Base-by-base conservation (phyloP, 1,139 yeast species). In the Yamadazyma pseudoaaseri region DNA sequence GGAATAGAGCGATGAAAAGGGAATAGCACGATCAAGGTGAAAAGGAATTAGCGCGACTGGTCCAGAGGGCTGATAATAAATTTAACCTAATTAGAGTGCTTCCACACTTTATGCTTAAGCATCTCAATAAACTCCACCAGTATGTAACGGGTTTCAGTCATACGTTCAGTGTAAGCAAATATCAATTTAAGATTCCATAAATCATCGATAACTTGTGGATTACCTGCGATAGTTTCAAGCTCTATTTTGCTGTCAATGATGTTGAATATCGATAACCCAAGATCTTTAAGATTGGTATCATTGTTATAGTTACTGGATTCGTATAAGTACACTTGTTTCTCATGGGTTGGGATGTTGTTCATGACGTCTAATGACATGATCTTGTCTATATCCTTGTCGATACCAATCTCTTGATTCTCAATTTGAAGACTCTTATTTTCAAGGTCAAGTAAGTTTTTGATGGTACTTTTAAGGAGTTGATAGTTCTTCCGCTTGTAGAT, bases 161-260 rank as follows among this genome's bases (percentile, higher is more conserved):
- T 37, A 28, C 57, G 56, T 36, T 80, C 86, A 16, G 78, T 71
- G 54, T 73, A 82, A 8, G 81, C 76, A 54, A 85, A 81, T 12
- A 86, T 57, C 26, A 86, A 54, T 40, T 73, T 70, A 39, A 85
- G 57, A 44, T 81, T 82, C 84, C 87, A 79, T 32, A 84, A 54
- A 37, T 81, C 85, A 36, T 81, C 84, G 2, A 67, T 51, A 1
- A 56, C 52, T 14, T 47, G 39, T 0, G 87, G 85, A 1, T 46
- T 42, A 11, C 45, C 43, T 1, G 79, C 79, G 48, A 74, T 59
- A 3, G 55, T 51, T 21, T 60, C 60, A 26, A 82, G 54, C 39
- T 81, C 81, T 21, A 76, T 53, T 47, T 79, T 79, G 42, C 73
- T 67, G 48, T 82, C 87, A 18, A 77, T 59, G 10, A 77, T 70